Evolutionary conservation across 139 green algal species (phyloP).

Genomic region (Picochlorum sp.): DNA sequence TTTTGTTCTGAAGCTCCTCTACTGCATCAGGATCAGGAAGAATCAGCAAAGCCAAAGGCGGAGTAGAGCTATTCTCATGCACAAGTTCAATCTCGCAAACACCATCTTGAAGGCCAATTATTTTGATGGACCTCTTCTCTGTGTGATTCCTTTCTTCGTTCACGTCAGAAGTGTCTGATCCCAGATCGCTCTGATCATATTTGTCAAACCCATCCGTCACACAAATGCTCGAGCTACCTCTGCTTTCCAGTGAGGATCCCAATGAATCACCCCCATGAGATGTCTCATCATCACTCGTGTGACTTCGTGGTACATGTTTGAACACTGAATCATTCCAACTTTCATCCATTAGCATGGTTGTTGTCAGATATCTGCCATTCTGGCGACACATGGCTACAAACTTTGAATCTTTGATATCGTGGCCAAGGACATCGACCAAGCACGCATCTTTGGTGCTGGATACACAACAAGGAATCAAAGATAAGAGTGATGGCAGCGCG

Average conservation of each 20-base stretch:
- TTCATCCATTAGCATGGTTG: background rate
- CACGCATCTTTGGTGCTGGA: background rate
- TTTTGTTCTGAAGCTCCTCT: background rate
- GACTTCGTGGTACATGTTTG: too few relatives aligned
- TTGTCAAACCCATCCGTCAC: slow-evolving; percentile 3
- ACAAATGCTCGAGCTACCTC: background rate
- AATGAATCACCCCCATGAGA: too few relatives aligned
- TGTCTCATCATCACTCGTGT: too few relatives aligned
- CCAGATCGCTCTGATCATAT: background rate
- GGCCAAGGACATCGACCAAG: background rate
- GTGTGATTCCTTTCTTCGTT: background rate
- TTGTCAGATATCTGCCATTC: slow-evolving; percentile 3
- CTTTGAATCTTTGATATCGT: background rate
- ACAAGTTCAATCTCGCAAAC: slow-evolving; percentile 8
- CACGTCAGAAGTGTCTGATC: too few relatives aligned
- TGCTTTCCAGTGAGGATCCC: background rate
- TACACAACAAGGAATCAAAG: background rate
- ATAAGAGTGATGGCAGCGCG: background rate
- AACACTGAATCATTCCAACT: background rate
- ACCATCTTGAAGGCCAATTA: slow-evolving; percentile 3
- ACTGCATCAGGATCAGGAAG: slow-evolving; percentile 5
- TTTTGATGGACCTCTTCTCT: background rate
- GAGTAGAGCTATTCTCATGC: background rate
- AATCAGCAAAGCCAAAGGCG: slow-evolving; percentile 4
- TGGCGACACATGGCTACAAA: slow-evolving; percentile 6